These are phyloP conservation scores for Hansenula lynferdii DNA, from an alignment of 1,139 yeast species.

Conservation along the genomic window DNA sequence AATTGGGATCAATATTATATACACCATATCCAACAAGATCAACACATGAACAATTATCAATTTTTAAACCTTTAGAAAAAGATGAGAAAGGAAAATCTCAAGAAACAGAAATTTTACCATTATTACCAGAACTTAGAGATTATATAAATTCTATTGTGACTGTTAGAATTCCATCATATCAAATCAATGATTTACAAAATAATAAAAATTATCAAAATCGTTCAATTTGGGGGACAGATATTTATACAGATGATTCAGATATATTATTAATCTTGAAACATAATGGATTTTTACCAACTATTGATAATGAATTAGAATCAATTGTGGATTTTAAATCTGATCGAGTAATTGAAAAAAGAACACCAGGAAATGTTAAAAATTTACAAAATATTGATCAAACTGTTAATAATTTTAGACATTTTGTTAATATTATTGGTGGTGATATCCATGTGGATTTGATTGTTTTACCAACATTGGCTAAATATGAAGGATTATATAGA, in stretches of 20 bases:
- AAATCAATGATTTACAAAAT: constrained; percentile 21
- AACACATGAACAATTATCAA: constrained; percentile 19
- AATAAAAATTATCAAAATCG: constrained; percentile 39
- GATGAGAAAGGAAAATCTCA: constrained; percentile 1
- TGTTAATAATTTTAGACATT: constrained; percentile 21
- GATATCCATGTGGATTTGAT: constrained; percentile 70
- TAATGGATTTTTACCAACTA: constrained; percentile 56
- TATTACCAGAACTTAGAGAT: constrained; percentile 42
- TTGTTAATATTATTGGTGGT: constrained; percentile 23
- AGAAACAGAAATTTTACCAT: constrained; percentile 20
- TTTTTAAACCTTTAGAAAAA: constrained; percentile 10
- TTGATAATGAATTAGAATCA: constrained; percentile 26
- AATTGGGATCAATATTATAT: constrained; percentile 60
- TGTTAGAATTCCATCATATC: constrained; percentile 53
- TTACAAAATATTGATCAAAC: constrained; percentile 25
- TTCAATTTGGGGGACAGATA: constrained; percentile 85
- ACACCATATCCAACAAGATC: constrained; percentile 46
- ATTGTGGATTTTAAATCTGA: constrained; percentile 1
- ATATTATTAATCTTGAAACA: constrained; percentile 71
- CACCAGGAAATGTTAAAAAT: constrained; percentile 29
- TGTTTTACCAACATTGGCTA: constrained; percentile 60
- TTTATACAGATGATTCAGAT: constrained; percentile 93
- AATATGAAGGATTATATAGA: constrained; percentile 58
- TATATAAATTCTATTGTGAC: constrained; percentile 59
- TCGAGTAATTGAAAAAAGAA: constrained; percentile 20